Base-by-base conservation (phyloP, 768 basidiomycete species). In the Plicaturopsis crispa region DNA sequence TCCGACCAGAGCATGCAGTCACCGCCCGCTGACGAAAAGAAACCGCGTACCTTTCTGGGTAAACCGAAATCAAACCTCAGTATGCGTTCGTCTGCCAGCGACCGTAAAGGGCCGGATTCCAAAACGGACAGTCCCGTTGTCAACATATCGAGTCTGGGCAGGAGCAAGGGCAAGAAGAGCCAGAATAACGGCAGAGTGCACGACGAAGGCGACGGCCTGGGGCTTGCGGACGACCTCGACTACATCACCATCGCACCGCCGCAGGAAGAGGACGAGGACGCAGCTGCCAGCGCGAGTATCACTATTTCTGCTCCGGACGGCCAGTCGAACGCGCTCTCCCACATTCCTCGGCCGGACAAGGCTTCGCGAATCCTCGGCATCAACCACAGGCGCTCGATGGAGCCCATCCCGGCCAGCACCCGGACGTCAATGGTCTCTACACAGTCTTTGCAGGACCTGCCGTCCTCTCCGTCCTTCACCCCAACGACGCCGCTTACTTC, bases 391-490 rank as follows among this genome's bases (percentile, higher is more conserved):
- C 72, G 67, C 55, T 82, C 79, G 38, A 89, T 89, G 86, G 85
- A 88, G 53, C 86, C 86, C 46, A 82, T 88, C 48, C 84, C 85
- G 36, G 84, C 78, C 18, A 80, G 81, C 4, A 67, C 75, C 42
- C 76, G 86, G 49, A 82, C 73, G 36, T 87, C 84, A 28, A 73
- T 89, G 47, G 78, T 86, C 41, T 87, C 86, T 16, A 83, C 80
- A 39, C 80, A 75, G 51, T 83, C 80, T 14, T 70, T 68, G 31
- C 69, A 73, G 39, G 75, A 76, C 14, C 59, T 69, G 4, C 65
- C 79, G 35, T 67, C 77, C 1, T 62, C 73, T 30, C 65, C 77
- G 11, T 75, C 84, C n/a, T 72, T 78, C 50, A 63, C 68, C 7
- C 82, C 86, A 10, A 76, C 83, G 19, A 67, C 81, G 35, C 84